A percentile compares a stretch with the other conserved stretches of the same genome.
Conservation (phyloP, 371 early-diverging fungal genomes). For the Cokeromyces recurvatus region DNA sequence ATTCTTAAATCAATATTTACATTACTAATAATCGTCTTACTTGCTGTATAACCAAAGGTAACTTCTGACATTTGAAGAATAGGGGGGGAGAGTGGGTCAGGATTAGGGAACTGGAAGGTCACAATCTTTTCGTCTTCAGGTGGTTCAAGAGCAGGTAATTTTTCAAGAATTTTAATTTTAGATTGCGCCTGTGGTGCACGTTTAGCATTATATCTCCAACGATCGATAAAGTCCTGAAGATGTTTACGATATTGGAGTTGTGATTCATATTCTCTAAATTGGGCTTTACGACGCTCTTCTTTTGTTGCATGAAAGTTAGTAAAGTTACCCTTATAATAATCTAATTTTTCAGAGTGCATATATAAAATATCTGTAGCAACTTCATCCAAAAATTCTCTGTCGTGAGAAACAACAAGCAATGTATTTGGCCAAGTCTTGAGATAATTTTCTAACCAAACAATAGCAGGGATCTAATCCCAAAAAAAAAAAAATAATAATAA, state of each 20-base stretch:
- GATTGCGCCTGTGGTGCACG: conserved; percentile 97
- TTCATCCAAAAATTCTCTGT: conserved; percentile 95
- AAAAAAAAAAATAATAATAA: not conserved
- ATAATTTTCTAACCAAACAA: conserved; percentile 96
- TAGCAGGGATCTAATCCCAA: conserved; percentile 80
- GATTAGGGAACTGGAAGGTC: conserved; percentile 90
- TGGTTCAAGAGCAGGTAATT: conserved; percentile 86
- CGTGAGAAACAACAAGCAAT: conserved; percentile 95
- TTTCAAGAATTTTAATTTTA: conserved; percentile 97
- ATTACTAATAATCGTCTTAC: conserved; percentile 67
- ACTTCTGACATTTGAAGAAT: conserved; percentile 93
- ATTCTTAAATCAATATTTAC: conserved; percentile 92
- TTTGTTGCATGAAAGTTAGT: conserved; percentile 83
- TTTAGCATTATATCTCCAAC: conserved; percentile 99
- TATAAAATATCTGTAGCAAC: conserved; percentile 96
- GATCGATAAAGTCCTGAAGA: conserved; percentile 96
- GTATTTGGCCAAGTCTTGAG: conserved; percentile 89
- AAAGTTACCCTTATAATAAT: conserved; percentile 95
- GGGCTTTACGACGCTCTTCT: conserved; percentile 87
- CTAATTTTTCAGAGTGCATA: conserved; percentile 88
- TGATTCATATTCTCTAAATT: conserved; percentile 90
- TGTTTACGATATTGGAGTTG: conserved; percentile 92
- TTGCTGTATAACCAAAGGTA: conserved; percentile 78
- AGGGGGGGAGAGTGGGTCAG: conserved; percentile 83
- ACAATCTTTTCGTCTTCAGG: conserved; percentile 82